phyloP scores from a whole-genome alignment of 2,329 filamentous ascomycete species.

The Xenoacremonium recifei region DNA sequence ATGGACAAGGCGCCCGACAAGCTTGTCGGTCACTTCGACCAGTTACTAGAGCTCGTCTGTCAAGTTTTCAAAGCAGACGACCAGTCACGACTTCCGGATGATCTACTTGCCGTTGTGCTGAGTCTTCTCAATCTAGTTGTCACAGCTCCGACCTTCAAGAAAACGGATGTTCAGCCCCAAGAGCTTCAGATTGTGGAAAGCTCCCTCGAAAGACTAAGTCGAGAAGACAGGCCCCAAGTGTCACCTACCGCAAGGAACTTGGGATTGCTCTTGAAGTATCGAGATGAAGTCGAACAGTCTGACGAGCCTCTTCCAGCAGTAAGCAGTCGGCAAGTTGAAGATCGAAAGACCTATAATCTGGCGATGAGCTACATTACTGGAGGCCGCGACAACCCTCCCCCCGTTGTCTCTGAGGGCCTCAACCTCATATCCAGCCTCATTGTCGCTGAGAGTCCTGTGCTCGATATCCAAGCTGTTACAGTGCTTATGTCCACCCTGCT shows the following conservation, averaged over 20 bases:
- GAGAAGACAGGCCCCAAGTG: slow-evolving; percentile 36
- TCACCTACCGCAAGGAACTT: slow-evolving; percentile 57
- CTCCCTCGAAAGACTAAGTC: slow-evolving; percentile 45
- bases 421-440: slow-evolving; percentile 60
- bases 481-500: slow-evolving; percentile 64
- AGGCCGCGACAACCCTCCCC: slow-evolving; percentile 59
- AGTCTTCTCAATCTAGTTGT: slow-evolving; percentile 62
- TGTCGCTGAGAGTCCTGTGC: slow-evolving; percentile 49
- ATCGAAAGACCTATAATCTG: slow-evolving; percentile 60
- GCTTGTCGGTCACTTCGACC: slow-evolving; percentile 61
- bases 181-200: slow-evolving; percentile 46
- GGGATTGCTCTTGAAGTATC: slow-evolving; percentile 53
- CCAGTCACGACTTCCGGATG: slow-evolving; percentile 41
- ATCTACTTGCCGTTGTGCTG: slow-evolving; percentile 51
- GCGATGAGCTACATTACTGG: slow-evolving; percentile 63
- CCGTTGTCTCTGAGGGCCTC: slow-evolving; percentile 65
- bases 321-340: slow-evolving; percentile 52
- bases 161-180: slow-evolving; percentile 40
- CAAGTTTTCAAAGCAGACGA: slow-evolving; percentile 55
- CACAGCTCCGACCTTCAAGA: slow-evolving; percentile 56
- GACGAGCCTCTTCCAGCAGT: slow-evolving; percentile 36
- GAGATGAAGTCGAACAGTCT: slow-evolving; percentile 50
- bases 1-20: slow-evolving; percentile 62
- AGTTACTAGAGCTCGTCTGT: slow-evolving; percentile 62
- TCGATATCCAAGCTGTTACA: slow-evolving; percentile 66